phyloP scores from a whole-genome alignment of 2,329 filamentous ascomycete species.

The Paecilomyces formosus region DNA sequence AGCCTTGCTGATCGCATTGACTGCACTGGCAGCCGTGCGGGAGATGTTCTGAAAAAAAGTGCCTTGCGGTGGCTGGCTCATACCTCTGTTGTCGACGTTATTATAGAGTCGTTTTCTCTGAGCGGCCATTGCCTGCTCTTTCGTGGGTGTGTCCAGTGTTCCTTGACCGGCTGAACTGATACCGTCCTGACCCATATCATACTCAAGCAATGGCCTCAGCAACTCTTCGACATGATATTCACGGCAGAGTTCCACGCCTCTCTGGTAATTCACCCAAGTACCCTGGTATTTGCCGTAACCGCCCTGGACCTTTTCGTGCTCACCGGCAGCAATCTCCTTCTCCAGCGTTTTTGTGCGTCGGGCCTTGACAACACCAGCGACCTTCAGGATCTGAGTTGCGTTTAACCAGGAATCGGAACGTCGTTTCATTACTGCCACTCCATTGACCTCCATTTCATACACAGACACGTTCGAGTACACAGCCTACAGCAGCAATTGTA shows the following conservation, averaged over 20 bases:
- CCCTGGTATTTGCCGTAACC: slow-evolving; percentile 99
- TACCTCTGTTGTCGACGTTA: slow-evolving; percentile 59
- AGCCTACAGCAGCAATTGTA: slow-evolving; percentile 45
- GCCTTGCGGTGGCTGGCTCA: slow-evolving; percentile 58
- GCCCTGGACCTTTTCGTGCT: slow-evolving; percentile 97
- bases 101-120: slow-evolving; percentile 90
- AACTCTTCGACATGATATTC: slow-evolving; percentile 52
- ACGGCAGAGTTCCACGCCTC: slow-evolving; percentile 85
- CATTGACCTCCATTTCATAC: slow-evolving; percentile 97
- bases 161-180: slow-evolving; percentile 64
- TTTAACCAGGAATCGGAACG: slow-evolving; percentile 95
- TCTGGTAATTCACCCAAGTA: slow-evolving; percentile 93
- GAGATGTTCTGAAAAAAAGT: slow-evolving; percentile 99
- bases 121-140: slow-evolving; percentile 97
- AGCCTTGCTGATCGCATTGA: slow-evolving; percentile 94
- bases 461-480: slow-evolving; percentile 94
- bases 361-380: slow-evolving; percentile 93
- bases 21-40: slow-evolving; percentile 81
- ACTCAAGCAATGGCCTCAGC: slow-evolving; percentile 41
- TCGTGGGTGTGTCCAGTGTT: slow-evolving; percentile 87
- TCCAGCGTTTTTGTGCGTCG: slow-evolving; percentile 96
- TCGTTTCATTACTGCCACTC: slow-evolving; percentile 89
- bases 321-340: slow-evolving; percentile 92
- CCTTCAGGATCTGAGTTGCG: slow-evolving; percentile 95
- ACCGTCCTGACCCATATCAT: slow-evolving; percentile 42